phyloP scores from a whole-genome alignment of 1,284 basidiomycete genomes.

The Cryptococcus hybrid region DNA sequence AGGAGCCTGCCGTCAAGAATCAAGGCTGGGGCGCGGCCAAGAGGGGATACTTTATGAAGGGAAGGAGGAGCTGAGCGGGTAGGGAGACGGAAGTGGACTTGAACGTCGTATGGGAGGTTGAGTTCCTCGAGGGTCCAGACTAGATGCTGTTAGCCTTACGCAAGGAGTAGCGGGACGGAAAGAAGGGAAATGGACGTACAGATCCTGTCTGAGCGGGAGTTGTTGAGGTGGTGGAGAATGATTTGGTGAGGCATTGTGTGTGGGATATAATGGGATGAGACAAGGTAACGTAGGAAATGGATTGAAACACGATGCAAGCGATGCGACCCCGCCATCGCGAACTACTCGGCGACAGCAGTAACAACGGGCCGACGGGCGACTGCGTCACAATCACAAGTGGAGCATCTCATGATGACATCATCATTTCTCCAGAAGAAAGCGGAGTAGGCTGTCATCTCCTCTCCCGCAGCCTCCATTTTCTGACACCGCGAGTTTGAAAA shows the following conservation, averaged over 20 bases:
- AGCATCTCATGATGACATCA: too few relatives aligned
- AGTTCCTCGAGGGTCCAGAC: constrained; percentile 41
- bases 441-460: too few relatives aligned
- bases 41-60: constrained; percentile 23
- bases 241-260: constrained; percentile 29
- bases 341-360: too few relatives aligned
- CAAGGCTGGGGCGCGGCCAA: constrained; percentile 38
- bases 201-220: constrained; percentile 38
- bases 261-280: too few relatives aligned
- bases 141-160: constrained; percentile 1
- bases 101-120: constrained; percentile 32
- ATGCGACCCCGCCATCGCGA: too few relatives aligned
- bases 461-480: too few relatives aligned
- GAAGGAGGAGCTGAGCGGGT: constrained; percentile 21
- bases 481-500: too few relatives aligned
- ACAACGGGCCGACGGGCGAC: too few relatives aligned
- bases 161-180: not conserved
- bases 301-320: too few relatives aligned
- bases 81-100: constrained; percentile 30
- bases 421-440: too few relatives aligned
- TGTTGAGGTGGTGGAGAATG: constrained; percentile 41
- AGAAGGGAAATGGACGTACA: constrained; percentile 22
- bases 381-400: too few relatives aligned
- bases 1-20: constrained; percentile 27
- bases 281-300: too few relatives aligned